Conservation (phyloP, 192 early-diverging fungal genomes). For the Phycomyces blakesleeanus region DNA sequence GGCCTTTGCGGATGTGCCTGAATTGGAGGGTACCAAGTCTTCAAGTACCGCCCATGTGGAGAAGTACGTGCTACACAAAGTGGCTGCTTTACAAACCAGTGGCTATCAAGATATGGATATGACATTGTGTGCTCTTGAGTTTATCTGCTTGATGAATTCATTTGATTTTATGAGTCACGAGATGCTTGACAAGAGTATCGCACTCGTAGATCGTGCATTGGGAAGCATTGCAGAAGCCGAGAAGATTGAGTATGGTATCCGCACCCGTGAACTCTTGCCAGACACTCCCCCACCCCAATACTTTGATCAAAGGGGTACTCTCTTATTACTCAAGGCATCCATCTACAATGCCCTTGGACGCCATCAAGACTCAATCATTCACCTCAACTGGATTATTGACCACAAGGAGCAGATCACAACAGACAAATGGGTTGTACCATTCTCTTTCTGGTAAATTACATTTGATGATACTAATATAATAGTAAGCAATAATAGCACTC, state of each 20-base stretch:
- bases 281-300: constrained; percentile 31
- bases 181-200: constrained; percentile 30
- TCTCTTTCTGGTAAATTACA: constrained; percentile 51
- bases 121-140: constrained; percentile 42
- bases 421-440: constrained; percentile 52
- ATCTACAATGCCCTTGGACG: constrained; percentile 41
- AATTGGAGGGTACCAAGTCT: constrained; percentile 34
- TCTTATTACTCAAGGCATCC: constrained; percentile 51
- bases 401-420: constrained; percentile 36
- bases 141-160: constrained; percentile 47
- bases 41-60: constrained; percentile 46
- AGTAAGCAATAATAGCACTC: no score
- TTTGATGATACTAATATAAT: no score
- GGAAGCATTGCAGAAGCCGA: constrained; percentile 30
- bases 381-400: constrained; percentile 51
- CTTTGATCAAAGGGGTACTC: constrained; percentile 41
- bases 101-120: constrained; percentile 43
- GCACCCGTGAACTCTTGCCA: constrained; percentile 33
- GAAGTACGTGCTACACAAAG: constrained; percentile 43
- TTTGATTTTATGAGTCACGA: constrained; percentile 45
- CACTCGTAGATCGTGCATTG: constrained; percentile 25
- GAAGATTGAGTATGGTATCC: constrained; percentile 34
- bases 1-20: constrained; percentile 52
- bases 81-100: constrained; percentile 42
- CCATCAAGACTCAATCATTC: constrained; percentile 39